Evolutionary conservation across 129 eudicot genomes (phyloP).

Genomic region (Solidago caesia): DNA sequence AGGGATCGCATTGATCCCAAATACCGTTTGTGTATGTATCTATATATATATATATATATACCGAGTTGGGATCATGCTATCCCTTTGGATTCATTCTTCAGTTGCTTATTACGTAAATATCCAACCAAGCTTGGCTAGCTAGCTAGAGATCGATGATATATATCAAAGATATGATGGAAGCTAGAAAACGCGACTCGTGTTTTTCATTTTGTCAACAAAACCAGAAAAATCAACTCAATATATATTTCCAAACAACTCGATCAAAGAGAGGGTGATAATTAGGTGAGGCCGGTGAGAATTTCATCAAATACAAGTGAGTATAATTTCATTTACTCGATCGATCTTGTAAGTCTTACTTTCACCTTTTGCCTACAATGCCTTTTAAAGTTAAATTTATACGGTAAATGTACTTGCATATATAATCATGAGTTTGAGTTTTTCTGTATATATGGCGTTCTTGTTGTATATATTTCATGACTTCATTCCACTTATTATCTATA

Average conservation of each 20-base stretch:
- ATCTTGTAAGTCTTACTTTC: neutral
- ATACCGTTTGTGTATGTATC: constrained; percentile 5
- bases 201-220: neutral
- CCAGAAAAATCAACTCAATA: too few relatives aligned
- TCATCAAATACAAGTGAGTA: constrained; percentile 22
- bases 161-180: neutral
- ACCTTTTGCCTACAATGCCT: neutral
- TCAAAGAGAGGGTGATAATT: neutral
- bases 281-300: neutral
- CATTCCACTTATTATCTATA: too few relatives aligned
- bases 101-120: constrained; percentile 41
- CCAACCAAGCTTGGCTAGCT: too few relatives aligned
- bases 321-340: constrained; percentile 6
- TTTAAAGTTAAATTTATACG: neutral
- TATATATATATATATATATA: constrained; percentile 1
- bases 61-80: constrained; percentile 79
- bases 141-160: too few relatives aligned
- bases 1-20: constrained; percentile 99
- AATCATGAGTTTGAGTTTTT: too few relatives aligned
- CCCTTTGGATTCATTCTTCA: constrained; percentile 93
- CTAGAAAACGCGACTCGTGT: neutral
- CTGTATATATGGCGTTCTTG: too few relatives aligned
- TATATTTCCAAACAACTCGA: neutral
- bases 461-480: neutral
- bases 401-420: neutral